Percentiles rank a stretch among this genome's conserved stretches.
These are phyloP conservation scores for Cryptococcus jaspeensis DNA, from an alignment of 1,284 basidiomycete genomes.

Conservation along the genomic window DNA sequence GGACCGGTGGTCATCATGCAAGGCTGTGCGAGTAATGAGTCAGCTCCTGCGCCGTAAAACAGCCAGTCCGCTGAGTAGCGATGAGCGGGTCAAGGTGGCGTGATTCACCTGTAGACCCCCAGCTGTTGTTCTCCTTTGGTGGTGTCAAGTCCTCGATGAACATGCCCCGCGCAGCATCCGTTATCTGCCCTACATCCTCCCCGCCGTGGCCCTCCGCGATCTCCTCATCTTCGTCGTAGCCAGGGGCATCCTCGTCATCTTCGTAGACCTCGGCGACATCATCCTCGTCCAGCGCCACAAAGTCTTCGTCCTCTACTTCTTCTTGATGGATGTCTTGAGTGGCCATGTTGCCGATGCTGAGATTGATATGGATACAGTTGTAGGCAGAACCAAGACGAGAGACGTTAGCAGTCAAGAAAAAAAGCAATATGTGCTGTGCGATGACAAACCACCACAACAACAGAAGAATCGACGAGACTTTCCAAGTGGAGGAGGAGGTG, in stretches of 20 bases:
- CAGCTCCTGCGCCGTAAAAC: not conserved
- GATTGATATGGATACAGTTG: no score
- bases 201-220: not conserved
- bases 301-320: constrained; percentile 6
- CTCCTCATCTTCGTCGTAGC: not conserved
- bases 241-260: constrained; percentile 27
- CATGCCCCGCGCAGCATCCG: constrained; percentile 13
- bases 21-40: constrained; percentile 21
- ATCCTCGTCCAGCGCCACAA: not conserved
- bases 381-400: no score
- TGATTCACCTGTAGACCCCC: constrained; percentile 23
- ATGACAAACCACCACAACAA: no score
- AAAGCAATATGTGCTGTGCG: no score
- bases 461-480: no score
- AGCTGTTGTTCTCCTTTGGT: constrained; percentile 31
- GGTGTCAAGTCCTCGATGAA: constrained; percentile 15
- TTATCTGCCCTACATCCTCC: not conserved
- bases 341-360: constrained; percentile 2
- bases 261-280: not conserved
- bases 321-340: constrained; percentile 3
- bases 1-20: constrained; percentile 54
- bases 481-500: no score
- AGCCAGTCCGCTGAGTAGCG: no score
- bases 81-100: no score
- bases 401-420: no score